Base-by-base conservation (phyloP, 2,329 filamentous ascomycete species). In the Aquanectria penicillioides region DNA sequence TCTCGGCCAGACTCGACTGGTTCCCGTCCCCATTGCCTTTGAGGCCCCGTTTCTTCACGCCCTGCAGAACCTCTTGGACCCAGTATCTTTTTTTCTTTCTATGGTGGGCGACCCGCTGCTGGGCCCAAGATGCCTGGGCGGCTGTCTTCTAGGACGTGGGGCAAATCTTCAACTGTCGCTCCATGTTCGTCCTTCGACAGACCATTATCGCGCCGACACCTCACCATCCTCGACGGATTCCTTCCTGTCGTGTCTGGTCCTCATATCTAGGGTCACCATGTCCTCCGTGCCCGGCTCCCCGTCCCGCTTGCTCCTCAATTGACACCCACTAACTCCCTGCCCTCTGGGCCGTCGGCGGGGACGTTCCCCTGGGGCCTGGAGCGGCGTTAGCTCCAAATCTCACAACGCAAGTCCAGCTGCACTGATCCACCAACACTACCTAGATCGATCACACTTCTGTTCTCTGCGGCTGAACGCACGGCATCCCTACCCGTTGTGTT, bases 361-460 rank as follows among this genome's bases (percentile, higher is more conserved):
- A 26, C 40, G 55, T 48, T 34, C 55, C 46, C 34, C 40, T 46
- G 33, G 50, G 44, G 63, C 62, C 52, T 57, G 50, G 22, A 46
- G 31, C 64, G 57, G 57, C 58, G 61, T 69, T 63, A 62, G 67
- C 63, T 64, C 51, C 59, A 37, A 56, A 59, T 57, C 47, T 53
- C 50, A 52, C 55, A 61, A 43, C 31, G 54, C 57, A 50, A 59
- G 54, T 50, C 55, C 40, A 58, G 43, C 22, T 59, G 46, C 40
- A 63, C 48, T 44, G 59, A 62, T 66, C 58, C 65, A 68, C 66
- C 53, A 60, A 22, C 28, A 33, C 31, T n/a, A n/a, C n/a, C n/a
- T 26, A 59, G 59, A 68, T 70, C 66, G 59, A 65, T 66, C 57
- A 36, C 37, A 15, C 40, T 43, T 41, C 48, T 36, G 47, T 66